Conservation (phyloP, 2,329 filamentous ascomycete species). For the Nemania diffusa region DNA sequence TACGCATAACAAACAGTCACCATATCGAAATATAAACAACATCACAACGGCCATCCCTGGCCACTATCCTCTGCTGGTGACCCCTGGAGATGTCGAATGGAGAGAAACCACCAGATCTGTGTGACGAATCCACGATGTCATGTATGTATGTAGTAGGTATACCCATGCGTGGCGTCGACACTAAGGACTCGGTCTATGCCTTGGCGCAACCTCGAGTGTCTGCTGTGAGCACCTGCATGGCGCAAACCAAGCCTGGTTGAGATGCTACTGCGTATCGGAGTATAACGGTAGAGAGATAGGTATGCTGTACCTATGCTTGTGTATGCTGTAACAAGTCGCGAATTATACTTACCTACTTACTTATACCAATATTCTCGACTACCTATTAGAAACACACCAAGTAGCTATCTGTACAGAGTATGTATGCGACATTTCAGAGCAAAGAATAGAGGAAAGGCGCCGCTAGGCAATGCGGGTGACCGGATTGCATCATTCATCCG, state of each 20-base stretch:
- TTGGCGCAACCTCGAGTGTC: constrained; percentile 39
- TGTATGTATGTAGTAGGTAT: constrained; percentile 14
- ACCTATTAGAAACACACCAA: neutral
- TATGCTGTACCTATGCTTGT: neutral
- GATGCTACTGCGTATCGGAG: constrained; percentile 33
- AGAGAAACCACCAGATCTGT: constrained; percentile 33
- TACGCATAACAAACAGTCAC: no score
- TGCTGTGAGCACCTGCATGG: constrained; percentile 38
- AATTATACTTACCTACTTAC: neutral
- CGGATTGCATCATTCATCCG: constrained; percentile 30
- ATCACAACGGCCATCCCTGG: constrained; percentile 17
- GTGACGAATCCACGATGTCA: constrained; percentile 34
- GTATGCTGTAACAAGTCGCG: neutral
- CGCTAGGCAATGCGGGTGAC: constrained; percentile 32
- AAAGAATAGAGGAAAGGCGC: no score
- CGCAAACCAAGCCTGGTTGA: constrained; percentile 43
- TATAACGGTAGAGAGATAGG: neutral
- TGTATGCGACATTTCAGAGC: no score
- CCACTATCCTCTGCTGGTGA: constrained; percentile 9
- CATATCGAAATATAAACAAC: neutral
- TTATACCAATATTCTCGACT: neutral
- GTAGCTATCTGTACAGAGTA: no score
- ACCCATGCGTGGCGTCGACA: constrained; percentile 39
- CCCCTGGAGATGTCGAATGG: constrained; percentile 14
- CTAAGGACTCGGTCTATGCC: constrained; percentile 34